Percentiles rank a stretch among this genome's conserved stretches.
These are phyloP conservation scores for Fraxinus albicans DNA, from an alignment of 305 asterid genomes.

Conservation along the genomic window DNA sequence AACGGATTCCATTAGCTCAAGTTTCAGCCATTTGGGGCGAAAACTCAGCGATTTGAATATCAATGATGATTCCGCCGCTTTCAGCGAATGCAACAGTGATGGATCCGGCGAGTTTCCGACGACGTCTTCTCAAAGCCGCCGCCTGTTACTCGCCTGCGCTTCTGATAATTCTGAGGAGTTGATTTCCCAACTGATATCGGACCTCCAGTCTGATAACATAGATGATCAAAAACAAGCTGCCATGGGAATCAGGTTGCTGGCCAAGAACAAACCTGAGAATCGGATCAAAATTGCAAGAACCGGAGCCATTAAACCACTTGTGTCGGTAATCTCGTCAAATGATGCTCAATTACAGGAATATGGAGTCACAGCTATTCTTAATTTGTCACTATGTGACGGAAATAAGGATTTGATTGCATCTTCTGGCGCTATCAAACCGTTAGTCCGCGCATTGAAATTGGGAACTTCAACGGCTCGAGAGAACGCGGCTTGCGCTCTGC, in stretches of 20 bases:
- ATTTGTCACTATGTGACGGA: constrained; percentile 87
- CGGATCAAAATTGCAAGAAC: constrained; percentile 73
- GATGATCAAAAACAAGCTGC: constrained; percentile 78
- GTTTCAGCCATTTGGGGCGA: constrained; percentile 62
- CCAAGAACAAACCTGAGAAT: constrained; percentile 74
- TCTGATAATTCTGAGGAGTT: constrained; percentile 67
- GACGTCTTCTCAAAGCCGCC: constrained; percentile 66
- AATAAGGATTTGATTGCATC: constrained; percentile 65
- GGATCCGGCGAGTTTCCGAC: constrained; percentile 82
- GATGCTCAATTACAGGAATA: constrained; percentile 52
- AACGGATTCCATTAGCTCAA: constrained; percentile 43
- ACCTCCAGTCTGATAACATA: constrained; percentile 48
- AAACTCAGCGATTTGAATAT: constrained; percentile 48
- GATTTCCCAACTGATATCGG: constrained; percentile 59
- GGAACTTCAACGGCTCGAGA: constrained; percentile 72
- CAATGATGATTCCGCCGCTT: constrained; percentile 60
- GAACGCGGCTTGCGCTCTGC: constrained; percentile 90
- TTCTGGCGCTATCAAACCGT: constrained; percentile 74
- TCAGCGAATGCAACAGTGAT: constrained; percentile 91
- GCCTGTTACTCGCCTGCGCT: constrained; percentile 61
- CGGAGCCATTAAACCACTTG: constrained; percentile 74
- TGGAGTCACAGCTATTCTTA: constrained; percentile 80
- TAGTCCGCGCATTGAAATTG: constrained; percentile 58
- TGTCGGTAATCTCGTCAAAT: constrained; percentile 38
- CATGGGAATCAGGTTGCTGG: constrained; percentile 75